Evolutionary conservation across 805 yeast genomes (phyloP), one percentile per base, ranked within the genome.

Genomic region (Tetrapisispora taiwanensis): DNA sequence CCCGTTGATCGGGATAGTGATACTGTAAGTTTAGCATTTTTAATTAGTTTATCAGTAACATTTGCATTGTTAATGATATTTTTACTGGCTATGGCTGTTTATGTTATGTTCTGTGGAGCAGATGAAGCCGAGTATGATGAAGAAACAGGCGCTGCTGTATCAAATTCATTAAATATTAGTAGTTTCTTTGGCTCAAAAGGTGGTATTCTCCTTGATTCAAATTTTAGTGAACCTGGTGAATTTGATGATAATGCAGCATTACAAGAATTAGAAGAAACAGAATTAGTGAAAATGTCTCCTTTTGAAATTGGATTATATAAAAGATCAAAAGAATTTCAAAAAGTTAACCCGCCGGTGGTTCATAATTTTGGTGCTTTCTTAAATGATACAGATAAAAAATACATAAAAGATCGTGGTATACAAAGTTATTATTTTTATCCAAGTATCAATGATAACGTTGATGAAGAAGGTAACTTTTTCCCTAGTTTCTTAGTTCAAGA

Each of bases 401-500:
- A 56, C 39, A 56, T 63, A 22, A 59, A 56, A 38, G 67, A 62
- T 42, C 51, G 68, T 22, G 68, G 68, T 4, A 57, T 63, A 17
- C 66, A 62, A 49, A 55, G 63, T 22, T 63, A 59, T 44, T 59
- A 48, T 42, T 55, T 63, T 30, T 46, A 62, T 30, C 65, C 67
- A 4, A 59, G 63, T 34, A 60, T 62, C 3, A 62, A 63, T 45
- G 67, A 63, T 42, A 59, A 61, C 43, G 58, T 62, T 10, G 62
- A 58, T 42, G 49, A 49, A 26, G 46, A 48, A 24, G 65, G 67
- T 2, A 55, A 55, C 41, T 63, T 63, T 39, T 43, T 61, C 39
- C 68, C 68, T 10, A 62, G 66, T 46, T 62, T 59, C 39, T 38
- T 59, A 4, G 53, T 63, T 2, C 62, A 60, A 45, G 68, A 63